Conservation (phyloP, 345 rosid species). For the Kernera saxatilis region DNA sequence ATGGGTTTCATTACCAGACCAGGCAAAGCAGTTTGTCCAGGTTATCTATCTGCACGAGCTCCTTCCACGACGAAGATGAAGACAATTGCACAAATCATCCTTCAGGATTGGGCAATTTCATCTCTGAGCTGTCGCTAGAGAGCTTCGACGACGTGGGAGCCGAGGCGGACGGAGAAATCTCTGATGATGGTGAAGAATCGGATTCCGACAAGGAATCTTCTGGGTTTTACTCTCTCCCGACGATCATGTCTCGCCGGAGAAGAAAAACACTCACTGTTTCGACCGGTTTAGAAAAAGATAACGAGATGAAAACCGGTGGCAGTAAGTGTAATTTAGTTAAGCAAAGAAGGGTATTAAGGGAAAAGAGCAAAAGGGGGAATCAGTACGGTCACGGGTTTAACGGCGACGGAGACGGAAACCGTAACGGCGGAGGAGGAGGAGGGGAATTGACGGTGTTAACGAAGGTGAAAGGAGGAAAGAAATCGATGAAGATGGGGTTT, state of each 20-base stretch:
- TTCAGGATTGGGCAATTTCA: conserved; percentile 10
- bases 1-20: conserved; percentile 42
- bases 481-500: conserved; percentile 76
- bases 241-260: conserved; percentile 49
- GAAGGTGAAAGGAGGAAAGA: conserved; percentile 71
- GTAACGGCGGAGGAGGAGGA: conserved; percentile 55
- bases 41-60: conserved; percentile 65
- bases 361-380: conserved; percentile 59
- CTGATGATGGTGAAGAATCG: conserved; percentile 43
- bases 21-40: conserved; percentile 52
- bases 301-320: conserved; percentile 39
- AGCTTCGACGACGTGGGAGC: conserved; percentile 45
- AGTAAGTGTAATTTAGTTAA: conserved; percentile 15
- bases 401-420: conserved; percentile 36
- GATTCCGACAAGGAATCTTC: conserved; percentile 56
- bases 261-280: background rate
- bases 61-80: conserved; percentile 45
- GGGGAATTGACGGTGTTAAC: conserved; percentile 76
- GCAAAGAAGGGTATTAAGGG: conserved; percentile 36
- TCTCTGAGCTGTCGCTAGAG: conserved; percentile 58
- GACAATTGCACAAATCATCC: background rate
- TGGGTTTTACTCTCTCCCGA: conserved; percentile 61
- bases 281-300: background rate
- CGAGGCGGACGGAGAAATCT: conserved; percentile 41
- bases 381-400: conserved; percentile 51